A percentile compares a stretch with the other conserved stretches of the same genome.
Evolutionary conservation across 768 basidiomycete species (phyloP).

Genomic region (Phlegmacium glaucopus): DNA sequence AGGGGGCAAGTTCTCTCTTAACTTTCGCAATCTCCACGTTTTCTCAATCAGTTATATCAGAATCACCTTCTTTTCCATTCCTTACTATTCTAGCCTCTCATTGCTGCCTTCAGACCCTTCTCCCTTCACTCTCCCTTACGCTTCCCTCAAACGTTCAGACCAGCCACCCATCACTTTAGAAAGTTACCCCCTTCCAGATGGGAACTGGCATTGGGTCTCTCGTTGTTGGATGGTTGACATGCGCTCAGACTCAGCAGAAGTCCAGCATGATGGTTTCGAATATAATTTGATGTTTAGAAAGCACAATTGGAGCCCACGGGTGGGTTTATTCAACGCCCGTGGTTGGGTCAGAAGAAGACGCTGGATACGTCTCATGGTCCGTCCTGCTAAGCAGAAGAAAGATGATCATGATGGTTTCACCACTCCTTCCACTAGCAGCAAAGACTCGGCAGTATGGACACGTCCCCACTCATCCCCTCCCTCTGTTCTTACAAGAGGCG

Average conservation of each 20-base stretch:
- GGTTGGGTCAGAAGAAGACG: conserved; percentile 75
- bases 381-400: conserved; percentile 38
- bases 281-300: conserved; percentile 78
- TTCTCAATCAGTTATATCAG: conserved; percentile 23
- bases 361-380: conserved; percentile 86
- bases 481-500: conserved; percentile 20
- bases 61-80: conserved; percentile 66
- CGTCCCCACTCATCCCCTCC: conserved; percentile 28
- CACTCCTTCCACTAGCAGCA: conserved; percentile 2
- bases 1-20: conserved; percentile 52
- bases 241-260: conserved; percentile 68
- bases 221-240: conserved; percentile 86
- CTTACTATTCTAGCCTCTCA: conserved; percentile 67
- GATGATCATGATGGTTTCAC: conserved; percentile 13
- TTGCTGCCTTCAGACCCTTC: conserved; percentile 72
- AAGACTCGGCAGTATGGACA: conserved; percentile 2
- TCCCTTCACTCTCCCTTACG: conserved; percentile 62
- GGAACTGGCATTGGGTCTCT: conserved; percentile 80
- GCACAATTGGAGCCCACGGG: conserved; percentile 61
- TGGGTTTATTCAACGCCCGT: conserved; percentile 57
- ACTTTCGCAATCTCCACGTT: neutral
- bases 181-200: conserved; percentile 74
- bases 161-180: conserved; percentile 56
- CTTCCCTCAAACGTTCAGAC: conserved; percentile 34
- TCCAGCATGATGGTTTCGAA: conserved; percentile 82